Conservation (phyloP, 805 yeast genomes). For the Candida insectorum region DNA sequence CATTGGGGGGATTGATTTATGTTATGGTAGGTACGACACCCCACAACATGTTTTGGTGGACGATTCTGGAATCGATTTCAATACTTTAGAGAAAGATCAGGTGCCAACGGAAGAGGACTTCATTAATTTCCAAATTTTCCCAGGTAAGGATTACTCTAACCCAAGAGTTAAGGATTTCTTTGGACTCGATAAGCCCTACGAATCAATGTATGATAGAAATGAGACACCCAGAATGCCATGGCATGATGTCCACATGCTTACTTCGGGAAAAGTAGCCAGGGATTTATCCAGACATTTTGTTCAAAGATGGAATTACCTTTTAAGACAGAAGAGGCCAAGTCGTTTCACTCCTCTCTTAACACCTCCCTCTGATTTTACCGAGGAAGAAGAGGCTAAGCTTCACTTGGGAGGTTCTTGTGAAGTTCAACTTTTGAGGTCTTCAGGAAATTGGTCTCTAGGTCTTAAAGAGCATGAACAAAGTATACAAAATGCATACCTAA, state of each 20-base stretch:
- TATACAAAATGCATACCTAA: constrained; percentile 89
- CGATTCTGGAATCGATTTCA: constrained; percentile 47
- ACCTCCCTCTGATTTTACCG: constrained; percentile 87
- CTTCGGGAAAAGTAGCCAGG: constrained; percentile 91
- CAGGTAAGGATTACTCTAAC: constrained; percentile 96
- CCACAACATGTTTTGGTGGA: constrained; percentile 91
- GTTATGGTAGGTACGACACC: constrained; percentile 94
- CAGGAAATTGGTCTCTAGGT: constrained; percentile 93
- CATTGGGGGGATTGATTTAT: constrained; percentile 92
- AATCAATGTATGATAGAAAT: constrained; percentile 84
- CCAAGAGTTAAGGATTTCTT: constrained; percentile 88
- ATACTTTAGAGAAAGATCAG: constrained; percentile 25
- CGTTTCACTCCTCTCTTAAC: constrained; percentile 86
- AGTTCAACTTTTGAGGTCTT: constrained; percentile 82
- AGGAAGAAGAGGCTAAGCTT: constrained; percentile 57
- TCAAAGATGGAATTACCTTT: constrained; percentile 93
- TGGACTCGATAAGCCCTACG: constrained; percentile 80
- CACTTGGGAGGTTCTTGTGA: constrained; percentile 84
- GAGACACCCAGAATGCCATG: constrained; percentile 94
- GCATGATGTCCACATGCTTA: constrained; percentile 98
- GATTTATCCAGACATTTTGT: constrained; percentile 92
- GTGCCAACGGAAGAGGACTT: constrained; percentile 36
- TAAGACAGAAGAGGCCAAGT: constrained; percentile 92
- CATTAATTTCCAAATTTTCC: constrained; percentile 64
- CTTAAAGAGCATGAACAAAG: constrained; percentile 80